Evolutionary conservation across 2,329 filamentous ascomycete genomes (phyloP).

Genomic region (Penicillium sp.): DNA sequence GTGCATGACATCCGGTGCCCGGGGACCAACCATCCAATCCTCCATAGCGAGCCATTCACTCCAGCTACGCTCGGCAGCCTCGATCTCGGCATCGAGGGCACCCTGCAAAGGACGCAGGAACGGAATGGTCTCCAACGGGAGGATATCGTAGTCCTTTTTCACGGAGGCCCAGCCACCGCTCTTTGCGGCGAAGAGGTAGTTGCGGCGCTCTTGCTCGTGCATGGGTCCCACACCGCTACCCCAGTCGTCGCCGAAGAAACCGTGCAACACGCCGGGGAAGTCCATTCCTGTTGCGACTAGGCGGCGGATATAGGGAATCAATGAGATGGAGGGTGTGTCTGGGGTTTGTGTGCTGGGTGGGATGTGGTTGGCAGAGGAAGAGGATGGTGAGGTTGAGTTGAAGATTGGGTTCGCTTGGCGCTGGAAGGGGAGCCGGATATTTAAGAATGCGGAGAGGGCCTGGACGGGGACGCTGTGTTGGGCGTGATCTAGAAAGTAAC

Average conservation of each 20-base stretch:
- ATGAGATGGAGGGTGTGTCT: constrained; percentile 54
- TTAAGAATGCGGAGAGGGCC: constrained; percentile 83
- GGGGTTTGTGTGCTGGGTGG: constrained; percentile 38
- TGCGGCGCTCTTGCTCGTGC: constrained; percentile 84
- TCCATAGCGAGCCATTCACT: constrained; percentile 96
- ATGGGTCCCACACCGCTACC: constrained; percentile 72
- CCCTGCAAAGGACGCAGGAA: constrained; percentile 81
- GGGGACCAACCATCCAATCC: constrained; percentile 94
- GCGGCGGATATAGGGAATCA: constrained; percentile 86
- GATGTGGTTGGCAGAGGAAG: constrained; percentile 43
- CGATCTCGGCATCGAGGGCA: constrained; percentile 74
- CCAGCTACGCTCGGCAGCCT: constrained; percentile 79
- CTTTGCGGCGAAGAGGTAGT: constrained; percentile 94
- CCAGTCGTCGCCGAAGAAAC: constrained; percentile 98
- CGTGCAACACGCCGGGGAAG: constrained; percentile 78
- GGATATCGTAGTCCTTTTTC: constrained; percentile 88
- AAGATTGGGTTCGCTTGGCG: constrained; percentile 53
- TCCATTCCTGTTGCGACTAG: constrained; percentile 92
- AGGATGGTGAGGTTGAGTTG: constrained; percentile 38
- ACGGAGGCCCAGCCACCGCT: constrained; percentile 85
- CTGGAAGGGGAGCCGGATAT: constrained; percentile 88
- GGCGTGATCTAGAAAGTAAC: constrained; percentile 87
- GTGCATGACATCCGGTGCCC: constrained; percentile 57
- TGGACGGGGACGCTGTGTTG: constrained; percentile 81
- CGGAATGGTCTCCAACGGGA: constrained; percentile 76